Evolutionary conservation across 139 green algal genomes (phyloP), one percentile per base, ranked within the genome.

Genomic region (Auxenochlorella pyrenoidosa): DNA sequence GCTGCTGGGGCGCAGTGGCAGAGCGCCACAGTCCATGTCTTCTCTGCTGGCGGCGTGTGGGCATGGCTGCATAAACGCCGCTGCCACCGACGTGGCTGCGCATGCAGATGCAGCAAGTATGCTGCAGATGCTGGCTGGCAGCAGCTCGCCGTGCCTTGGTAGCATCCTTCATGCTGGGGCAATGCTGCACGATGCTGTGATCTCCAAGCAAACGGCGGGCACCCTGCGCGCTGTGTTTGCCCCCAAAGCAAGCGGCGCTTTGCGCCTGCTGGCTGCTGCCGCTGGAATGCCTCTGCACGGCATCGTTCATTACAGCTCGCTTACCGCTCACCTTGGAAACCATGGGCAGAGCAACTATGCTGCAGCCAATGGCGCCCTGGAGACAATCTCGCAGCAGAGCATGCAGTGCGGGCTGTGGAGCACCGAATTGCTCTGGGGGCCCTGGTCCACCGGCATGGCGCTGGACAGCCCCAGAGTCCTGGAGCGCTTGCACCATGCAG

Each of bases 261-360:
- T 73, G 51, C 28, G 40, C 28, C 30, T 91, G 40, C 28, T 32
- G 13, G 0, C 8, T 19, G 73, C 54, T 40, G 40, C 51, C 38
- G 38, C 51, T 40, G 40, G 28, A 12, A 41, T 83, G 65, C 94
- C 94, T 16, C 19, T 91, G 10, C 30, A 71, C 22, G 19, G 26
- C 5, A 16, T 59, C 6, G 38, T 86, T 15, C 86, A 94, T 0
- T 97, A 96, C 90, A 95, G 91, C 54, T 95, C 91, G 16, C 80
- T 95, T 13, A 89, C 94, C 15, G 93, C 94, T 1, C 86, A 96
- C 43, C 86, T 97, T 13, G 95, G 95, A 32, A 92, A 90, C 4
- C 88, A 93, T 26, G 95, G 95, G 15, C 95, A 98, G 87, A 87
- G 90, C 63, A 95, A 93, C 81, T 97, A 97, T 82, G 84, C 85